Base-by-base conservation (phyloP, 257 asterid species). In the Plantago major region DNA sequence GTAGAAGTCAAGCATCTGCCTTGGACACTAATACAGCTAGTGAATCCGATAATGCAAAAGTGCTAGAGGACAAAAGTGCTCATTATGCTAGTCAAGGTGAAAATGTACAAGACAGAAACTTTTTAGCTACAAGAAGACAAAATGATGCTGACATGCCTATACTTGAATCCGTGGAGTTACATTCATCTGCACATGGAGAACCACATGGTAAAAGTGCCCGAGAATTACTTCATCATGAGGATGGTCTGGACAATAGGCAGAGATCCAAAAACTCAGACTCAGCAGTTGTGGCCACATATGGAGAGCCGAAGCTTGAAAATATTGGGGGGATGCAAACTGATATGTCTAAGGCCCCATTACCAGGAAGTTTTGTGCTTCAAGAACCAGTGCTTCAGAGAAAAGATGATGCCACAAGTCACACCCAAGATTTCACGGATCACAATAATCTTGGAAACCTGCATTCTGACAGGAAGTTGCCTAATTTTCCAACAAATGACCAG, bases 101-200 rank as follows among this genome's bases (percentile, higher is more conserved):
- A 71, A 82, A 72, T 77, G 83, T 68, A 26, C 84, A 79, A 61
- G 90, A 81, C 65, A 74, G 80, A 79, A 91, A 77, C 59, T 62
- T 57, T 77, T 69, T 68, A 51, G 45, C 47, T 52, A 65, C 82
- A 66, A 81, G 76, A 76, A 80, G 67, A 74, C 78, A 67, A 52
- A 55, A 67, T 37, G 85, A 84, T 63, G 58, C 81, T 67, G 91
- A 78, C 65, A 50, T 65, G 65, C 63, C 71, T 8, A 58, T 75
- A 70, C 86, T 67, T 48, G 95, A 87, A 70, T 66, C 82, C 58
- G 67, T 73, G 51, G 93, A 78, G 62, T 76, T 80, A 71, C 89
- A 67, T 67, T 75, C 84, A 74, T 75, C 83, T 63, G 71, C 81
- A 62, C 68, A 71, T 44, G 73, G 74, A 73, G 93, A 79, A 68